Evolutionary conservation across 495 filamentous ascomycete species (phyloP), one percentile per base, ranked within the genome.

Genomic region (Hypoxylon intermedium): DNA sequence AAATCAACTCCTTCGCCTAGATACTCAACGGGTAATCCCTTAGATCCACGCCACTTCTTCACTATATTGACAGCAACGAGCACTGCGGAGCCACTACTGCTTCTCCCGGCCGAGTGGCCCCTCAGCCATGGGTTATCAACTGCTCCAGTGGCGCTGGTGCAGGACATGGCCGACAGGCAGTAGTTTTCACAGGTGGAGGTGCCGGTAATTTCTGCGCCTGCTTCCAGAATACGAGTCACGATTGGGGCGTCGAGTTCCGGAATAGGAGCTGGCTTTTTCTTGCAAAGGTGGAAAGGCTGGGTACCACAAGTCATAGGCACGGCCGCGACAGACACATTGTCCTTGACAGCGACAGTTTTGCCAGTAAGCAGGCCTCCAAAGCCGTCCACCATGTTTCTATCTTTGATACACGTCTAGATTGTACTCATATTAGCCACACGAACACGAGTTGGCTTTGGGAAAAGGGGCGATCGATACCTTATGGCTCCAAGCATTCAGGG

Each of bases 91-190:
- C 82, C 81, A 21, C 76, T 79, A 9, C 75, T 79, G 36, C 81
- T 84, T 13, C 83, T 82, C 6, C 83, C 83, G 3, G 75, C 67
- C 0, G 74, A 78, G 38, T 77, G 79, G 3, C 65, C 70, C 33
- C 65, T 67, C 1, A 68, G 53, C 58, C 69, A 61, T 0, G 80
- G 72, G 26, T 72, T 71, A 5, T 74, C 60, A 21, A 79, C 77
- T 28, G 71, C 70, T 0, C 65, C 71, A 0, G 74, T 78, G 0
- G 80, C 76, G 6, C 64, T 65, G 21, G 67, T 69, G 40, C 60
- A 67, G 7, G 73, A 71, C 41, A 65, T 59, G 49, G 63, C 49
- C 59, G 73, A 58, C 56, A 72, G 56, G 68, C 76, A 68, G 53
- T 78, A 45, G 60, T 79, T 80, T 71, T 82, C 64, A 72, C 78